Base-by-base conservation (phyloP, 345 rosid species). In the Linum trigynum region DNA sequence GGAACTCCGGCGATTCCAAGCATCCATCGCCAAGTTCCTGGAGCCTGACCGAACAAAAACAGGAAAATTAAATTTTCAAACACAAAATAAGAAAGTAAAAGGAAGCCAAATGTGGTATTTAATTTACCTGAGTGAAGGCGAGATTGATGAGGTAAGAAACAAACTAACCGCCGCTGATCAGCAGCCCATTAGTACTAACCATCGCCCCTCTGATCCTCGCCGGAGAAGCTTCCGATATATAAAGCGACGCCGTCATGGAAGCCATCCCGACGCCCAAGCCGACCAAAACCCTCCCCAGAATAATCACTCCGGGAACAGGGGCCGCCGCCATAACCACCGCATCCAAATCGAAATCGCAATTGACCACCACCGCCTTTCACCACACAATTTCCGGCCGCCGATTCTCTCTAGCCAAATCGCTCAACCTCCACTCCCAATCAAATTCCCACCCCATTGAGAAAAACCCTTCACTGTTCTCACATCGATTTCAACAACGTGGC, bases 231-330 rank as follows among this genome's bases (percentile, higher is more conserved):
- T 94, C 96, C 0, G 99, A 90, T 53, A 94, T 94, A 62, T 94
- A 94, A 39, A 94, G 94, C 37, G 99, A 96, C 0, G 99, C 65
- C 0, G 96, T 88, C 97, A 94, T 90, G 65, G 99, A 94, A 55
- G 96, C 99, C 95, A 85, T 90, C 57, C 97, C 97, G 3, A 90
- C 97, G 8, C 99, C 99, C 2, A 90, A 71, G 3, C 99, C 99
- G 12, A 90, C 92, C 4, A 94, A 78, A 64, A 88, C 50, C 69
- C 97, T 85, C 5, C 97, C 99, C 0, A 88, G 0, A 51, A 90
- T 79, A 57, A 90, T 81, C 45, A 94, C 72, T 86, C 86, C 81
- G 0, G 95, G 96, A 56, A 75, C 82, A 0, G 90, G 91, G 70
- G 99, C 87, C 8, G 66, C 1, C 0, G 90, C 92, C 99, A 94